Evolutionary conservation across 1,284 basidiomycete species (phyloP), one percentile per base, ranked within the genome.

Genomic region (Tylopilus sp.): DNA sequence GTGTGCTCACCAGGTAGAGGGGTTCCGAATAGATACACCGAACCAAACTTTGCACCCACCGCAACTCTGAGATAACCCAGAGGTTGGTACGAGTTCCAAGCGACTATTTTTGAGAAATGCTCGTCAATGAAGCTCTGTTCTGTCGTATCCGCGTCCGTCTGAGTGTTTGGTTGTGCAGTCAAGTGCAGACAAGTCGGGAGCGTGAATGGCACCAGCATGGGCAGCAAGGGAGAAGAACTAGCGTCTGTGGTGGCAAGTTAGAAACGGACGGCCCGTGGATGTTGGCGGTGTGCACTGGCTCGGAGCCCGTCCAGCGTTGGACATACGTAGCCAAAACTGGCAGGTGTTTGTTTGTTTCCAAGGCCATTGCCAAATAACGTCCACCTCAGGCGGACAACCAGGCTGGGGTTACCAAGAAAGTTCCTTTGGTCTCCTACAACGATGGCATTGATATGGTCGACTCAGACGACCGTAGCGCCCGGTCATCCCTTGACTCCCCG

Each of bases 1-100:
- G 45, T 2, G 4, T 46, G 53, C 13, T 60, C 53, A 47, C 62
- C 55, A 12, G 54, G 56, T 6, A 53, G 42, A 41, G 65, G 54
- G 19, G 53, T 37, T 12, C 63, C 62, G 46, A 71, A 71, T 16
- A 71, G 50, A 49, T 68, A 71, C 0, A 72, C 52, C 6, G 71
- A 68, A n/a, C 70, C 70, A n/a, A 61, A 56, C 19, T 63, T 53
- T 26, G 63, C 66, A 9, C 71, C 71, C 2, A 71, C 50, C 3
- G 70, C 70, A n/a, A 41, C 55, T n/a, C 61, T 53, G 23, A 55
- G 44, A 21, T 41, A 40, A 9, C 49, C 45, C 2, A 48, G 47
- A 12, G 51, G 28, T 12, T 12, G 33, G 8, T 44, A 33, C 6
- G 52, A 42, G 10, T 53, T 44, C 66, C 66, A 64, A 3, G 66